Conservation (phyloP, 2,329 filamentous ascomycete genomes). For the Colletotrichum lini region DNA sequence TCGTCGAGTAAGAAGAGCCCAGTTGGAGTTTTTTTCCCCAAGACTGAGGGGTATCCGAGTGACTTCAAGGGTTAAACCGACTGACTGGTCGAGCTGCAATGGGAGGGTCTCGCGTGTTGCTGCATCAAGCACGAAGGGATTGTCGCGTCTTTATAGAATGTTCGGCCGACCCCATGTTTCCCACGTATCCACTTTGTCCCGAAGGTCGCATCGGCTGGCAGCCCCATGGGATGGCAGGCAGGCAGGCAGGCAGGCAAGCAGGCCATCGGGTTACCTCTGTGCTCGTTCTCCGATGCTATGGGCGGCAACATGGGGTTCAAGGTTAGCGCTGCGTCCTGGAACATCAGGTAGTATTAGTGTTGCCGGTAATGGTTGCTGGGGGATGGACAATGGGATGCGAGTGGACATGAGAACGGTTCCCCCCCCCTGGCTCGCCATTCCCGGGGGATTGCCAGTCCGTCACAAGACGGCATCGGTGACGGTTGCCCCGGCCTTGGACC, state of each 20-base stretch:
- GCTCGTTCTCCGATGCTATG: not conserved
- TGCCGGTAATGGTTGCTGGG: constrained; percentile 6
- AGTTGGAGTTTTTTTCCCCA: not conserved
- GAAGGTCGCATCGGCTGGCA: constrained; percentile 18
- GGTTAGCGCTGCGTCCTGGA: constrained; percentile 12
- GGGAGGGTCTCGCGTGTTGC: constrained; percentile 7
- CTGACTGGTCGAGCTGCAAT: constrained; percentile 36
- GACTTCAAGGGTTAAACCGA: constrained; percentile 24
- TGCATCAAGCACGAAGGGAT: constrained; percentile 26
- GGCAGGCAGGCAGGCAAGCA: not conserved
- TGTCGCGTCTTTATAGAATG: constrained; percentile 40
- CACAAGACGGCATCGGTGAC: constrained; percentile 33
- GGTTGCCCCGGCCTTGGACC: constrained; percentile 34
- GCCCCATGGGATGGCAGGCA: constrained; percentile 16
- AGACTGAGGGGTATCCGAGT: not conserved
- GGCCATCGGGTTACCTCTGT: not conserved
- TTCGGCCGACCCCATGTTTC: constrained; percentile 28
- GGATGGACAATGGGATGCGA: constrained; percentile 4
- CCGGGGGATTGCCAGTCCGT: not conserved
- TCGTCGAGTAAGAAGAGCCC: not conserved
- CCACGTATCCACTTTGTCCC: constrained; percentile 32
- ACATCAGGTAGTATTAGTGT: not conserved
- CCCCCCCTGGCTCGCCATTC: constrained; percentile 22
- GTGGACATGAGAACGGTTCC: not conserved
- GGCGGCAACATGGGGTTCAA: constrained; percentile 18